Evolutionary conservation across 805 yeast species (phyloP), one percentile per base, ranked within the genome.

Genomic region (Lachancea meyersii): DNA sequence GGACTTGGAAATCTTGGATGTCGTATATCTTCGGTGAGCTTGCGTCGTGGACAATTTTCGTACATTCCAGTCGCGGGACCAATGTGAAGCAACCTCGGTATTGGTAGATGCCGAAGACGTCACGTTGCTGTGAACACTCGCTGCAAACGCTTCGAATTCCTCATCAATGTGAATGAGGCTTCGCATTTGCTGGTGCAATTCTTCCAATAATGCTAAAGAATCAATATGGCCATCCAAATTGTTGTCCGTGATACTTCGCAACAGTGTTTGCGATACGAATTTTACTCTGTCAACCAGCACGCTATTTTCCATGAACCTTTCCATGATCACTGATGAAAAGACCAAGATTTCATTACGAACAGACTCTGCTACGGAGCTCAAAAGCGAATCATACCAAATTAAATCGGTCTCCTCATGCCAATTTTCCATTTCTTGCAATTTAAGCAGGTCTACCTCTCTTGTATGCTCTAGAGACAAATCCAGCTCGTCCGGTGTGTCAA

Each of bases 281-380:
- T 60, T 58, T 28, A 48, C 50, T 13, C 57, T 40, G 11, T 39
- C 40, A 11, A 50, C 38, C 21, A 67, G 54, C 1, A 48, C 54
- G 16, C 54, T 52, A 24, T 64, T 59, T 13, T 56, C 50, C 9
- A 65, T 46, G 53, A 70, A 54, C 41, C 72, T 71, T 52, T 80
- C 88, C 53, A 75, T 71, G 23, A 77, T 59, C 4, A 76, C 60
- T 0, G 83, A 73, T 1, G 86, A 72, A 48, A 73, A 72, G 44
- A 75, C 70, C 18, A 80, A 58, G 5, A 81, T 67, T 28, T 80
- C 80, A 40, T 67, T 70, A 31, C 79, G 79, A 2, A 77, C 60
- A 0, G 70, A 57, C 19, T 75, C 77, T 26, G 68, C 71, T 27
- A 81, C 57, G 23, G 69, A 54, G 1, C 62, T 58, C 3, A 78